Conservation (phyloP, 2,329 filamentous ascomycete genomes). For the Hymenoscyphus occultus region DNA sequence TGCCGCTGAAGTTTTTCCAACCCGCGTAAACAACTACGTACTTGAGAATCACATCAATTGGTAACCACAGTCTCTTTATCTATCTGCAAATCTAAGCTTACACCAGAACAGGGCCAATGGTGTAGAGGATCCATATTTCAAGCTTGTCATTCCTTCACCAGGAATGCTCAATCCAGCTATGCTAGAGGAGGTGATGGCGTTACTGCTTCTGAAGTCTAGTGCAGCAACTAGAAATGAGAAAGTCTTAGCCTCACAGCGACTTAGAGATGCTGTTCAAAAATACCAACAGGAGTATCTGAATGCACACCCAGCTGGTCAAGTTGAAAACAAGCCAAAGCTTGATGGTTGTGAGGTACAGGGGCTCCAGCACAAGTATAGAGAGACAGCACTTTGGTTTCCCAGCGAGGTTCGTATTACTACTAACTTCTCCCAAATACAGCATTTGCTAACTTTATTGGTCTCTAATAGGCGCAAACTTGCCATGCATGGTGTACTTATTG, state of each 20-base stretch:
- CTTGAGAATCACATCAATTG: constrained; percentile 14
- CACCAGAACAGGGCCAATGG: constrained; percentile 7
- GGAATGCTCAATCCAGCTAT: constrained; percentile 2
- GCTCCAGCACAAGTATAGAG: constrained; percentile 15
- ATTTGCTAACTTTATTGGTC: not conserved
- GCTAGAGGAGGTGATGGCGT: not conserved
- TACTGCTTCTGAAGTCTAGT: not conserved
- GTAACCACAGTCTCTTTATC: not conserved
- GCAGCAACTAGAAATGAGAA: not conserved
- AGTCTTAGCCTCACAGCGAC: not conserved
- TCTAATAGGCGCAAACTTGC: constrained; percentile 15
- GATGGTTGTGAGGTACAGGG: constrained; percentile 9
- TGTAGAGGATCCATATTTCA: constrained; percentile 8
- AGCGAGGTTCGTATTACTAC: constrained; percentile 8
- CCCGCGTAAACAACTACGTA: constrained; percentile 11
- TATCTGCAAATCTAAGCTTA: not conserved
- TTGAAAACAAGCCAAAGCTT: constrained; percentile 10
- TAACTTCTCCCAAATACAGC: not conserved
- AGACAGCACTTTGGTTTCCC: constrained; percentile 15
- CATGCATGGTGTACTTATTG: constrained; percentile 15
- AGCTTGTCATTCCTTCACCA: constrained; percentile 11
- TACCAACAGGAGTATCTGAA: constrained; percentile 3
- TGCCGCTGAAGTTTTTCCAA: constrained; percentile 12
- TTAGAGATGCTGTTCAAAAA: not conserved
- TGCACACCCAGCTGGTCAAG: constrained; percentile 15